Base-by-base conservation (phyloP, 2,329 filamentous ascomycete species). In the Pseudogymnoascus verrucosus region DNA sequence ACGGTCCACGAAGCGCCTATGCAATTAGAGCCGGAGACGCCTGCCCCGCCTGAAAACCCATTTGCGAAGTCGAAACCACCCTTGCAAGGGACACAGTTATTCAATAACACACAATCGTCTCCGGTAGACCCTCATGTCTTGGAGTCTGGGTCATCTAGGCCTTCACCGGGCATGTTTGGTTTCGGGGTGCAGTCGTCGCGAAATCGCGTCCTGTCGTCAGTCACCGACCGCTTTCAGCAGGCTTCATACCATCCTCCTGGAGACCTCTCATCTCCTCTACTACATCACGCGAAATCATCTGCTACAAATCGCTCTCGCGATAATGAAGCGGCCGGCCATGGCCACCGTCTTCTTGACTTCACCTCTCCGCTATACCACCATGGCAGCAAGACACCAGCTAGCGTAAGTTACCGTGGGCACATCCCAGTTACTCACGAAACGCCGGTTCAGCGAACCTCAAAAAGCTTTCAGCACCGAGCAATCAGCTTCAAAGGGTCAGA, bases 141-240 rank as follows among this genome's bases (percentile, higher is more conserved):
- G 7, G 19, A 40, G 21, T 61, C 59, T 19, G 59, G 59, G 8
- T 39, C 36, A 2, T 42, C 39, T 1, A 61, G 59, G 39, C 59
- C 59, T 26, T 61, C 59, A 7, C 59, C 59, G n/a, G 59, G 59
- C 36, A 61, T 61, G 51, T 36, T 57, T 14, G 51, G 51, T 21
- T 57, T 57, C 11, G 51, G 51, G 2, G 51, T 57, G 16, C 51
- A 57, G 8, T 36, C 28, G 6, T 57, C 51, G 10, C 28, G 51
- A 21, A 57, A 57, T 21, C 51, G 16, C n/a, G 28, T n/a, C 8
- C 16, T 36, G 2, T 57, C 51, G 4, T 57, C 51, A 21, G 51
- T 57, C 5, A 36, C 51, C n/a, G 51, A 57, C 10, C 51, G 51
- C 28, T 57, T 57, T 57, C 51, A 57, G 3, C 28, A 57, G 4